Evolutionary conservation across 2,329 filamentous ascomycete genomes (phyloP), one percentile per base, ranked within the genome.

Genomic region (Calonectria pseudoreteaudii): DNA sequence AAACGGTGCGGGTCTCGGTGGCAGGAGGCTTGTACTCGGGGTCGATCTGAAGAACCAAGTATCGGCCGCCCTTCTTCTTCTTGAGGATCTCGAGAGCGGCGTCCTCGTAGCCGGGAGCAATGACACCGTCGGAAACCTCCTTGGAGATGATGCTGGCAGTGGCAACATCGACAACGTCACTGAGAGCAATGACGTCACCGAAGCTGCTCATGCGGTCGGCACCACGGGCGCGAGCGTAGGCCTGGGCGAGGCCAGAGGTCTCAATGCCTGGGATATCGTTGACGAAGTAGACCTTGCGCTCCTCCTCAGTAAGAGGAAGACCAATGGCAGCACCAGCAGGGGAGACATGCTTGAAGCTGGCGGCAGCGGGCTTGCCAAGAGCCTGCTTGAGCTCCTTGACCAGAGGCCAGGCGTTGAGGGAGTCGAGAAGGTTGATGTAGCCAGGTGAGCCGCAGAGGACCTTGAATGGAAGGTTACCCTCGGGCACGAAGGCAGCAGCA

Each of bases 131-230:
- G 1, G 96, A 98, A 26, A 99, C 97, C 88, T 99, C 97, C 83
- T 96, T 95, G 75, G 95, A 96, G 87, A 99, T 98, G 86, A 99
- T 98, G 89, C 95, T 98, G 72, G 97, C 97, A 3, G 97, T 99
- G 49, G 95, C 92, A 0, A 97, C 90, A 84, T 99, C 97, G 72
- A 98, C 96, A 70, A 95, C 87, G 83, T 98, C 94, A 77, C 95
- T 98, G 38, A 98, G 91, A 52, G 96, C 97, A 83, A 98, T 97
- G 84, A 98, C 91, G 85, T 99, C 97, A 77, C 97, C 97, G 83
- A 98, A 99, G 88, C 95, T 98, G 86, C 95, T 98, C 97, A 98
- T 98, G 81, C 97, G 94, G 87, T 99, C 97, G 64, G 97, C 96
- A 78, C 97, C 97, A 82, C 97, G 93, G 70, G 97, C 97, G 83